phyloP scores from a whole-genome alignment of 805 yeast species.

The Yueomyces sinensis region DNA sequence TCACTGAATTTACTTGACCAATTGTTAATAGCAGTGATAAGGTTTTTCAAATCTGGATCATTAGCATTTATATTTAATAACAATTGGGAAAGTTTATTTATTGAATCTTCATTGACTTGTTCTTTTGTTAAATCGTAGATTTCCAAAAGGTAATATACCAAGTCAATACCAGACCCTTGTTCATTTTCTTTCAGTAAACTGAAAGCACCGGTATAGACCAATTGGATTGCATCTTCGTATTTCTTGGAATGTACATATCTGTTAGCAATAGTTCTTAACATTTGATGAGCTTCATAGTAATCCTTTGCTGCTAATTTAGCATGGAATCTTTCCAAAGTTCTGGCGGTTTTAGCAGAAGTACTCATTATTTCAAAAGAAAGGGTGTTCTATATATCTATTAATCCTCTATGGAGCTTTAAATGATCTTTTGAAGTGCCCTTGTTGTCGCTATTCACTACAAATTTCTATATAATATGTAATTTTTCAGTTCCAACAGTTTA shows the following conservation, averaged over 20 bases:
- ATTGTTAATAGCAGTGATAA: slow-evolving; percentile 49
- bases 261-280: slow-evolving; percentile 78
- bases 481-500: too few species aligned
- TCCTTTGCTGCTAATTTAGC: slow-evolving; percentile 58
- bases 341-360: slow-evolving; percentile 40
- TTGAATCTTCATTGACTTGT: slow-evolving; percentile 30
- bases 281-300: slow-evolving; percentile 92
- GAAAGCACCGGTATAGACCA: slow-evolving; percentile 58
- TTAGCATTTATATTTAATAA: slow-evolving; percentile 30
- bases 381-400: too few species aligned
- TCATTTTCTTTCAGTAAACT: slow-evolving; percentile 57
- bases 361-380: too few species aligned
- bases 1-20: slow-evolving; percentile 48
- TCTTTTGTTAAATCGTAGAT: slow-evolving; percentile 43
- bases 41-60: slow-evolving; percentile 52
- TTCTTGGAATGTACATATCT: slow-evolving; percentile 62
- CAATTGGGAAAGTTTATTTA: slow-evolving; percentile 35
- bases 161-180: slow-evolving; percentile 72
- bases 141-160: slow-evolving; percentile 58
- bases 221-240: slow-evolving; percentile 57
- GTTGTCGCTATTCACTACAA: too few species aligned
- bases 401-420: too few species aligned
- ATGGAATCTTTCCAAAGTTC: slow-evolving; percentile 53
- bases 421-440: too few species aligned
- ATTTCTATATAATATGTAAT: too few species aligned